Percentiles rank a stretch among this genome's conserved stretches.
These are phyloP conservation scores for Rhododendron henanense DNA, from an alignment of 148 eudicot species.

Conservation along the genomic window DNA sequence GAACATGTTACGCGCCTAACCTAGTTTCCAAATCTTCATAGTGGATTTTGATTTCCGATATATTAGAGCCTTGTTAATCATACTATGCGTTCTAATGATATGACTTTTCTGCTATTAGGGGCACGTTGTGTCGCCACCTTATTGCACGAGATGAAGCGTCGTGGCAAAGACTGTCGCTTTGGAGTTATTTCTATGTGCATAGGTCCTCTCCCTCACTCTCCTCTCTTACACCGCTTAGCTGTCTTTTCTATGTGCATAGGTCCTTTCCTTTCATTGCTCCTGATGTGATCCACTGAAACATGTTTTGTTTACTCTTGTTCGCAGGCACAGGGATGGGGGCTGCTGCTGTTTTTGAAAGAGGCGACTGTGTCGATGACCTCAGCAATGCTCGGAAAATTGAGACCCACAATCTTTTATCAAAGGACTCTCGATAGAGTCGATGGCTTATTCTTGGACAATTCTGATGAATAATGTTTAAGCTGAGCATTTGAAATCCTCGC, in stretches of 20 bases:
- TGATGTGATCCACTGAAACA: not conserved
- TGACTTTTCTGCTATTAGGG: constrained; percentile 36
- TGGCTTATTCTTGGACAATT: no score
- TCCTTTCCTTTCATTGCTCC: not conserved
- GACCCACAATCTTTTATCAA: constrained; percentile 45
- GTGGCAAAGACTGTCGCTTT: constrained; percentile 89
- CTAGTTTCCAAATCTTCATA: not conserved
- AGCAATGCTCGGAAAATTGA: constrained; percentile 55
- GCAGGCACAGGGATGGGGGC: constrained; percentile 99
- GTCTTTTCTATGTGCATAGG: no score
- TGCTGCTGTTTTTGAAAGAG: constrained; percentile 96
- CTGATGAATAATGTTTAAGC: not conserved
- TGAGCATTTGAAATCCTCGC: no score
- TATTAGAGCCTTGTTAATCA: not conserved
- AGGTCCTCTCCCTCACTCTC: constrained; percentile 33
- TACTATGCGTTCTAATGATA: not conserved
- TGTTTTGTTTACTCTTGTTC: not conserved
- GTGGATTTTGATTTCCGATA: not conserved
- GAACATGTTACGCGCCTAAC: no score
- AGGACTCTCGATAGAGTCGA: constrained; percentile 41
- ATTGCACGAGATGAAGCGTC: constrained; percentile 96
- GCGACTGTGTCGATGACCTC: constrained; percentile 68
- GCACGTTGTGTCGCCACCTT: constrained; percentile 95
- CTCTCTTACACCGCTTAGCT: not conserved
- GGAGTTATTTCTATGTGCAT: constrained; percentile 98